phyloP scores from a whole-genome alignment of 2,329 filamentous ascomycete genomes.

The Cercospora sesami region DNA sequence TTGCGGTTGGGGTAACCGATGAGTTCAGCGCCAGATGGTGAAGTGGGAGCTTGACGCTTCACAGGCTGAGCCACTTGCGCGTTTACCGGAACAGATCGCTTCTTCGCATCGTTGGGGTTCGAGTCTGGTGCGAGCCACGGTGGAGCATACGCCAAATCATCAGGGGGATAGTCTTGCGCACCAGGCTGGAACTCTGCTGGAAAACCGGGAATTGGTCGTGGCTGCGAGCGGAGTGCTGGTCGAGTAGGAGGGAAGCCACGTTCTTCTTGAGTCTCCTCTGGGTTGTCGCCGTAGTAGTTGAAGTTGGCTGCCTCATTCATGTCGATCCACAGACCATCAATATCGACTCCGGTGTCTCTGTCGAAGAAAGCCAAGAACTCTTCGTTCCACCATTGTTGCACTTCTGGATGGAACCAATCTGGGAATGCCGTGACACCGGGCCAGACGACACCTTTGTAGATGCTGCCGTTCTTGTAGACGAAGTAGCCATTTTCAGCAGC shows the following conservation, averaged over 20 bases:
- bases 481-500: slow-evolving; percentile 59
- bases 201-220: slow-evolving; percentile 67
- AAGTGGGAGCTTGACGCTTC: slow-evolving; percentile 21
- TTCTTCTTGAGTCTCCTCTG: slow-evolving; percentile 40
- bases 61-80: neutral
- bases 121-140: slow-evolving; percentile 43
- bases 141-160: slow-evolving; percentile 33
- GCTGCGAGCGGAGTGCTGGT: slow-evolving; percentile 60
- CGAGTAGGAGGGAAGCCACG: slow-evolving; percentile 60
- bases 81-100: slow-evolving; percentile 9
- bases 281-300: slow-evolving; percentile 42
- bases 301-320: slow-evolving; percentile 60
- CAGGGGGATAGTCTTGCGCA: slow-evolving; percentile 25
- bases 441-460: slow-evolving; percentile 71
- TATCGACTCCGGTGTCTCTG: slow-evolving; percentile 64
- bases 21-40: slow-evolving; percentile 18
- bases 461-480: slow-evolving; percentile 55
- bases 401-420: slow-evolving; percentile 71
- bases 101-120: slow-evolving; percentile 26
- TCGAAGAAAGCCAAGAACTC: slow-evolving; percentile 68
- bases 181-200: slow-evolving; percentile 64
- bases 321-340: slow-evolving; percentile 72
- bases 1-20: slow-evolving; percentile 42
- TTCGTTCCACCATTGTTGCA: slow-evolving; percentile 65
- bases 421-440: slow-evolving; percentile 55